These are phyloP conservation scores for Raffaelea deltoideospora DNA, from an alignment of 2,329 filamentous ascomycete species.

Conservation along the genomic window DNA sequence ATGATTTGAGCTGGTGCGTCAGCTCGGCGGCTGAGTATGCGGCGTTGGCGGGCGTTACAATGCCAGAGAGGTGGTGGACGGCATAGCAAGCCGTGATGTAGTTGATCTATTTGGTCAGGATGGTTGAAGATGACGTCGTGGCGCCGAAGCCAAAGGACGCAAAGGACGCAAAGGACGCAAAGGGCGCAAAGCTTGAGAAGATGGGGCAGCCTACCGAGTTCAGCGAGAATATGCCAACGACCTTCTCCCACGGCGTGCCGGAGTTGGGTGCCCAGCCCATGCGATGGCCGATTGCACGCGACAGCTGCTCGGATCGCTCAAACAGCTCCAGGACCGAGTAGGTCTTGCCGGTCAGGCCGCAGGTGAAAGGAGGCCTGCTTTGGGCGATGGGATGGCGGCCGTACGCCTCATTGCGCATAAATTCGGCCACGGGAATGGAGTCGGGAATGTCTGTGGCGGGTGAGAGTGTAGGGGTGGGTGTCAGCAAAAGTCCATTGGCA, in stretches of 20 bases:
- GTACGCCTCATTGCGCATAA: conserved; percentile 59
- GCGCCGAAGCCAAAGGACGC: too few species aligned
- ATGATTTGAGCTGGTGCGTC: conserved; percentile 49
- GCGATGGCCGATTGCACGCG: conserved; percentile 44
- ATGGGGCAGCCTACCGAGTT: conserved; percentile 36
- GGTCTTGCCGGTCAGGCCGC: conserved; percentile 11
- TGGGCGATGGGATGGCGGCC: conserved; percentile 48
- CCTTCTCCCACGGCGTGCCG: conserved; percentile 64
- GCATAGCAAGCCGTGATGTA: conserved; percentile 38
- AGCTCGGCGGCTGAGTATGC: conserved; percentile 52
- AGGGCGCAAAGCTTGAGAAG: background rate
- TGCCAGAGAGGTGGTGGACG: conserved; percentile 39
- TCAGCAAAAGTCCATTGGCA: too few species aligned
- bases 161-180: background rate
- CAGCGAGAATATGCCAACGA: conserved; percentile 53
- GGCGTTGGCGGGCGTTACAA: conserved; percentile 55
- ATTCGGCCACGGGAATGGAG: conserved; percentile 58
- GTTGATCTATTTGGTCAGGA: too few species aligned
- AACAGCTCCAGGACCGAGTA: conserved; percentile 5
- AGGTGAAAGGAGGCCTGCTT: conserved; percentile 24
- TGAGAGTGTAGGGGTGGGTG: too few species aligned
- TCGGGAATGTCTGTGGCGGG: conserved; percentile 45
- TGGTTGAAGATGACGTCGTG: too few species aligned
- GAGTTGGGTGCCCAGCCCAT: conserved; percentile 53
- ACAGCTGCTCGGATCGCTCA: conserved; percentile 7